Conservation (phyloP, 2,329 filamentous ascomycete genomes). For the Trichoderma endophyticum region DNA sequence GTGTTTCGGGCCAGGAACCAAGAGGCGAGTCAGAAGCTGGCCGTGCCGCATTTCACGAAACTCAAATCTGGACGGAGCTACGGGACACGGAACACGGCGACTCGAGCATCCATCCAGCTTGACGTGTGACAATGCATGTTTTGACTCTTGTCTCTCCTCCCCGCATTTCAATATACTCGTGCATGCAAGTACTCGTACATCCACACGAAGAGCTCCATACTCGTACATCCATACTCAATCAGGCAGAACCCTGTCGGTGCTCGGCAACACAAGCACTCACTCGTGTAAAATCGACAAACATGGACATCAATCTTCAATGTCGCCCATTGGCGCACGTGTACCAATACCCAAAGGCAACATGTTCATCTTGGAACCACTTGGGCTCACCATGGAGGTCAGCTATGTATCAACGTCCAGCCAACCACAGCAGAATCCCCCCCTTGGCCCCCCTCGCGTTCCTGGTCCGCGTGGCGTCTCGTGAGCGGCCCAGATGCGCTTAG, state of each 20-base stretch:
- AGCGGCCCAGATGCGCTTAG: not conserved
- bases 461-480: not conserved
- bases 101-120: not conserved
- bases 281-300: too few species aligned
- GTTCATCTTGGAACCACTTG: too few species aligned
- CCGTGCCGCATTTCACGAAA: not conserved
- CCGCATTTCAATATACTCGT: not conserved
- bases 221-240: not conserved
- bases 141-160: not conserved
- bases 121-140: not conserved
- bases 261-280: not conserved
- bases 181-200: not conserved
- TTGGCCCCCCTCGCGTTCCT: not conserved
- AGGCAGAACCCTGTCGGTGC: not conserved
- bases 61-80: not conserved
- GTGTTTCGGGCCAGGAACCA: not conserved
- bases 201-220: not conserved
- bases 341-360: too few species aligned
- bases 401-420: not conserved
- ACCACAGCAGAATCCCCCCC: not conserved
- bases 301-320: too few species aligned
- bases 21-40: not conserved
- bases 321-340: too few species aligned
- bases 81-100: not conserved
- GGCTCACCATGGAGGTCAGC: too few species aligned